Evolutionary conservation across 257 asterid genomes (phyloP), one percentile per base, ranked within the genome.

Genomic region (Paraleonurus japonicus): DNA sequence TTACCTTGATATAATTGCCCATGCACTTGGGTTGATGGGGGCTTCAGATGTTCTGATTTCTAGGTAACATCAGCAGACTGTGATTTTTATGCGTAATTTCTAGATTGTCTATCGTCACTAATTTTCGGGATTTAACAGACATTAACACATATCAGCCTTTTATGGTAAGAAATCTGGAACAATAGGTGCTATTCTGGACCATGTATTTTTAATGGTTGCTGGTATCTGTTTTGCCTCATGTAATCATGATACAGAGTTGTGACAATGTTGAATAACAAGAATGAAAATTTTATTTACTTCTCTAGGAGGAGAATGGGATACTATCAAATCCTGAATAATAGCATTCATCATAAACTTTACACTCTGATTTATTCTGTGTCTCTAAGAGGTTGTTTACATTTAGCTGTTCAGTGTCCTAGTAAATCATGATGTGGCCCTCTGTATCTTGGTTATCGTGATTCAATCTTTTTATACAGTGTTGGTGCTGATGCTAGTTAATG

Each of bases 1-100:
- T 88, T 94, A 91, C 84, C 90, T 91, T 58, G 99, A 94, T 82
- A 87, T 71, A 59, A 83, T 94, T 80, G 96, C 96, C 17, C 61
- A 67, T 50, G 86, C 81, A 80, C 79, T 94, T 27, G 90, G 88
- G 30, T 20, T 78, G 47, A 30, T 68, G 0, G 93, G 84, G 72
- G 96, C 96, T 79, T 87, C 99, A 35, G 79, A 81, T 81, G 78
- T 91, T 81, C 74, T 88, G 68, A 77, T 94, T 74, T 88, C 99
- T 75, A 88, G 92, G 99, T 91, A 83, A 86, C 72, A 37, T 70
- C 12, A n/a, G 74, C 26, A 9, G 20, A 35, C 54, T 16, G 28
- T 41, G 19, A 13, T 62, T 73, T n/a, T 59, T 37, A 22, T 50
- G 3, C 41, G 54, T 45, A 63, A 51, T 74, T 45, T 47, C 73